Base-by-base conservation (phyloP, 345 rosid species). In the Diplotaxis tenuifolia region DNA sequence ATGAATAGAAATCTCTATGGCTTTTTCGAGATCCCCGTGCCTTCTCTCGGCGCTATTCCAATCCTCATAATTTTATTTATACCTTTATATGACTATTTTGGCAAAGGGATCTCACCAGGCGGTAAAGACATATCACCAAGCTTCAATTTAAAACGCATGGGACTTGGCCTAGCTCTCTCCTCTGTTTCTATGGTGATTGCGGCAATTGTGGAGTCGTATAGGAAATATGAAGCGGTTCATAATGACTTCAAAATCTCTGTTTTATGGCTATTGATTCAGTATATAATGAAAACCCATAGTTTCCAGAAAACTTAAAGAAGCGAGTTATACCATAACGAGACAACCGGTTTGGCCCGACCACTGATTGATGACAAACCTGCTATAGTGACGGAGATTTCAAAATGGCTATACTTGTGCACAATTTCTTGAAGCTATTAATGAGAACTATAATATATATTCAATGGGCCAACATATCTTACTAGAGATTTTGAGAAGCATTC, bases 161-260 rank as follows among this genome's bases (percentile, higher is more conserved):
- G 92, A 4, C 5, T 78, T 0, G 89, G 95, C n/a, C 66, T 87
- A 4, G 78, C 77, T 9, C 82, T 84, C 0, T 83, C 91, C 2
- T 83, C 88, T 6, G 60, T 61, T 6, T 82, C 88, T 12, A 87
- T 89, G 90, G 88, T 78, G 0, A 81, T 64, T 2, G 86, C 91
- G 0, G 86, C 88, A 5, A n/a, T 47, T 2, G 82, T 85, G 0
- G 89, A 86, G 64, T 68, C 57, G 0, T 79, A 73, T 21, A 79
- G 92, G 15, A 84, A 79, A 2, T 42, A 47, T 3, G 80, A 81
- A 1, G 75, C 72, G 4, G 31, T 31, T 28, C 55, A 61, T 0
- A 20, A 72, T 4, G 28, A 59, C 31, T 65, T 6, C 10, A 69
- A 21, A 50, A 18, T 85, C 14, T 82, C 95, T 6, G 80, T 87